A percentile compares a stretch with the other conserved stretches of the same genome.
Conservation (phyloP, 495 filamentous ascomycete genomes). For the Aspergillus cavernicola region DNA sequence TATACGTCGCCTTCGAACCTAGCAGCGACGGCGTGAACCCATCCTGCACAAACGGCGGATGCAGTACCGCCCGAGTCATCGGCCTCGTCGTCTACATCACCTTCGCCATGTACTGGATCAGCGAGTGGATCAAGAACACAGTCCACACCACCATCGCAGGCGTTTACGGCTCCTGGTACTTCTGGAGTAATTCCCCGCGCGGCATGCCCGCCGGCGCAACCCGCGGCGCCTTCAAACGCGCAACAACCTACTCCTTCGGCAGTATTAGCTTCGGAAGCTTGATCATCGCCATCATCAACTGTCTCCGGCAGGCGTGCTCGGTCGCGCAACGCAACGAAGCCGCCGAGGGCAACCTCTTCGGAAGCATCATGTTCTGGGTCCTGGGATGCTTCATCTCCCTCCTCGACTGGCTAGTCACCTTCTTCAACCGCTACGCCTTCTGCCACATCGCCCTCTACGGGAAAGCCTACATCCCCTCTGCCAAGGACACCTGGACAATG, state of each 20-base stretch:
- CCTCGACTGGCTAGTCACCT: slow-evolving; percentile 77
- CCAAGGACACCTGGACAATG: slow-evolving; percentile 86
- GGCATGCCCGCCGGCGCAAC: slow-evolving; percentile 72
- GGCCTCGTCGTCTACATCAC: slow-evolving; percentile 83
- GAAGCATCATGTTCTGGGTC: slow-evolving; percentile 63
- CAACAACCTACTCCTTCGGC: slow-evolving; percentile 87
- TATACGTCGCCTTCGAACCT: slow-evolving; percentile 82
- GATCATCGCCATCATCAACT: slow-evolving; percentile 82
- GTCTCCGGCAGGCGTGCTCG: slow-evolving; percentile 71
- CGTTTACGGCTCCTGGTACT: slow-evolving; percentile 93
- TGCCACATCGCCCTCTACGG: slow-evolving; percentile 90
- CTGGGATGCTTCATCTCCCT: slow-evolving; percentile 72
- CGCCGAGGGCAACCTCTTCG: slow-evolving; percentile 64
- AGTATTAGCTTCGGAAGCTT: slow-evolving; percentile 84
- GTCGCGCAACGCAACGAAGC: slow-evolving; percentile 64
- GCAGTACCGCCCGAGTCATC: slow-evolving; percentile 71
- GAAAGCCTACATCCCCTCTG: slow-evolving; percentile 76
- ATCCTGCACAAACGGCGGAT: slow-evolving; percentile 62
- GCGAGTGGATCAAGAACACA: slow-evolving; percentile 87
- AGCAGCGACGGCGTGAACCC: slow-evolving; percentile 46
- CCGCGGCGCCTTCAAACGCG: slow-evolving; percentile 64
- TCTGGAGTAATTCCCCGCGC: slow-evolving; percentile 57
- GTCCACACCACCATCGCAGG: slow-evolving; percentile 85
- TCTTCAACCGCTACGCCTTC: slow-evolving; percentile 76
- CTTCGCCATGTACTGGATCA: slow-evolving; percentile 89